Conservation (phyloP, 345 rosid genomes). For the Citrus hindsii region DNA sequence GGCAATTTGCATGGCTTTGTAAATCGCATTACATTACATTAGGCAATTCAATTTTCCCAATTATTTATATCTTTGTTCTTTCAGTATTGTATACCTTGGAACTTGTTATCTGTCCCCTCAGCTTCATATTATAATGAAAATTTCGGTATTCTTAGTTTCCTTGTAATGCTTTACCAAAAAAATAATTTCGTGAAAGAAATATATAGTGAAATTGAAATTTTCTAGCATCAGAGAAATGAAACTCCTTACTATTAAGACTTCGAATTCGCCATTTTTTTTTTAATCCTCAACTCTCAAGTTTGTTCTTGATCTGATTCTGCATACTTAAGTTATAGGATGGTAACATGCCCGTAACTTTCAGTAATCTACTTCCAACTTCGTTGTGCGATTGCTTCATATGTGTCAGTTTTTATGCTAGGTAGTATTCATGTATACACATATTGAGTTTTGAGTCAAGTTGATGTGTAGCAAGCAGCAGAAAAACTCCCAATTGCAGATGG, state of each 20-base stretch:
- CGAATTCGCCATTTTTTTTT: not conserved
- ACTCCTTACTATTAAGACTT: not conserved
- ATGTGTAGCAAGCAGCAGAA: too few relatives aligned
- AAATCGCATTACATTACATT: not conserved
- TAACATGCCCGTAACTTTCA: too few relatives aligned
- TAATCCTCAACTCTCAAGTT: too few relatives aligned
- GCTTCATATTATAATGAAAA: not conserved
- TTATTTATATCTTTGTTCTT: not conserved
- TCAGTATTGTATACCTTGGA: not conserved
- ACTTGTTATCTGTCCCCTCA: not conserved
- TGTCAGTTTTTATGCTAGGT: too few relatives aligned
- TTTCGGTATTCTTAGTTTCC: not conserved
- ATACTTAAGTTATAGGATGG: too few relatives aligned
- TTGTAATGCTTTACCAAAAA: not conserved
- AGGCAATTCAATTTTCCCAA: not conserved
- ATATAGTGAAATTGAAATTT: slow-evolving; percentile 1
- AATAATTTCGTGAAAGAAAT: not conserved
- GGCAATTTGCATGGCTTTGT: not conserved
- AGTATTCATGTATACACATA: too few relatives aligned
- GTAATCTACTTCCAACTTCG: too few relatives aligned
- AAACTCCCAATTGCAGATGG: too few relatives aligned
- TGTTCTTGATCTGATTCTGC: too few relatives aligned
- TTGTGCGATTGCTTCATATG: too few relatives aligned
- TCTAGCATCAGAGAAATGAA: not conserved
- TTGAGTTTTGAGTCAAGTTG: too few relatives aligned